A percentile compares a stretch with the other conserved stretches of the same genome.
These are phyloP conservation scores for Dactylellina cionopaga DNA, from an alignment of 2,329 filamentous ascomycete species.

Conservation along the genomic window DNA sequence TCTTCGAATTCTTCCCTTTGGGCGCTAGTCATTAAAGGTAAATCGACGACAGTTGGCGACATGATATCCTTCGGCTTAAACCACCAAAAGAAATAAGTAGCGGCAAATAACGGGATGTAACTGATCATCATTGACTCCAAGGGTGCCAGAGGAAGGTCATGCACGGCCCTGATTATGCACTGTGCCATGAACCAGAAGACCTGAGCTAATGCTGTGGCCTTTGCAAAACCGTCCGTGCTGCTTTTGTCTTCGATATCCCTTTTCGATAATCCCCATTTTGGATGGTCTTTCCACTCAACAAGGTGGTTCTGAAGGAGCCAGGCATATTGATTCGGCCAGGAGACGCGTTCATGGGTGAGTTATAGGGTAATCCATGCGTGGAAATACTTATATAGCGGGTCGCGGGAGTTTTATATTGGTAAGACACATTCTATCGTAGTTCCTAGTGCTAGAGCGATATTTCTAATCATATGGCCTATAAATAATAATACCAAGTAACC, in stretches of 20 bases:
- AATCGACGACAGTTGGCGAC: slow-evolving; percentile 58
- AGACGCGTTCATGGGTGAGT: slow-evolving; percentile 55
- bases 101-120: slow-evolving; percentile 59
- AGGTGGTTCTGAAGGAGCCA: slow-evolving; percentile 58
- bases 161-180: slow-evolving; percentile 58
- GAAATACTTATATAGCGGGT: no score
- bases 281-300: slow-evolving; percentile 57
- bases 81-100: slow-evolving; percentile 60
- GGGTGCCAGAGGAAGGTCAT: slow-evolving; percentile 59
- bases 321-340: slow-evolving; percentile 60
- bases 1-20: slow-evolving; percentile 56
- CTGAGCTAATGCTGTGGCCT: slow-evolving; percentile 58
- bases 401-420: no score
- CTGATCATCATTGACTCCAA: slow-evolving; percentile 60
- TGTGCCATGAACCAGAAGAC: slow-evolving; percentile 59
- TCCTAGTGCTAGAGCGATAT: no score
- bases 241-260: slow-evolving; percentile 59
- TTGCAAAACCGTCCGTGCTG: slow-evolving; percentile 59
- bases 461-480: no score
- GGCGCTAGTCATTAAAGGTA: slow-evolving; percentile 57
- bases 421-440: no score
- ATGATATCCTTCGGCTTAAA: slow-evolving; percentile 60
- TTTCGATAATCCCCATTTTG: slow-evolving; percentile 57
- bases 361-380: no score
- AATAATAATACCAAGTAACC: no score